These are phyloP conservation scores for Citeromyces nyonsensis DNA, from an alignment of 805 yeast species.

Conservation along the genomic window DNA sequence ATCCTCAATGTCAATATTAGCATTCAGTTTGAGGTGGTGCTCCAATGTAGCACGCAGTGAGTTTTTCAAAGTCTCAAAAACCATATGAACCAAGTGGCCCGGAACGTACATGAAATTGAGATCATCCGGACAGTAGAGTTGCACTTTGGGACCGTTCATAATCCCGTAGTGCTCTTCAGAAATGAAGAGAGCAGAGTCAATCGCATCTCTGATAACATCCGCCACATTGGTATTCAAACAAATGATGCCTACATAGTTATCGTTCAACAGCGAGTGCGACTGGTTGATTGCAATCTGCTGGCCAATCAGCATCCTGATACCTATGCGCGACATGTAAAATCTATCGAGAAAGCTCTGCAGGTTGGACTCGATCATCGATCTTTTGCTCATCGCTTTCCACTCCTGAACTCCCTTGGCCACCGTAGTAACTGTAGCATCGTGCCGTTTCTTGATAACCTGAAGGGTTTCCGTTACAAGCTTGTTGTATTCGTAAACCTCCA, in stretches of 20 bases:
- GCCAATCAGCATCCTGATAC: conserved; percentile 89
- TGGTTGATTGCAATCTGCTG: conserved; percentile 77
- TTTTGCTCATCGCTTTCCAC: conserved; percentile 50
- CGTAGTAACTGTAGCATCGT: conserved; percentile 87
- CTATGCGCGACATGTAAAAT: conserved; percentile 82
- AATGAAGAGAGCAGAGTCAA: conserved; percentile 79
- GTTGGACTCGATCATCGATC: conserved; percentile 41
- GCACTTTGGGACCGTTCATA: conserved; percentile 75
- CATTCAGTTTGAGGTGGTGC: conserved; percentile 44
- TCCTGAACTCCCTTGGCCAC: conserved; percentile 87
- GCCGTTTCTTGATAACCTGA: conserved; percentile 62
- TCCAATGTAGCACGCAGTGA: conserved; percentile 84
- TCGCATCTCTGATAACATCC: conserved; percentile 76
- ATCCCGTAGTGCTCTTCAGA: conserved; percentile 86
- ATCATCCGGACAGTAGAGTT: conserved; percentile 60
- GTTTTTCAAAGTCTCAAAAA: conserved; percentile 78
- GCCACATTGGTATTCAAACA: conserved; percentile 74
- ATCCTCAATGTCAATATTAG: conserved; percentile 35
- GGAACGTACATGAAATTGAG: conserved; percentile 84
- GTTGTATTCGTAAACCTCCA: conserved; percentile 61
- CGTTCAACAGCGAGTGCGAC: conserved; percentile 33
- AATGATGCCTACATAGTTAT: conserved; percentile 77
- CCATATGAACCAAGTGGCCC: conserved; percentile 83
- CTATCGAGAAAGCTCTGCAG: conserved; percentile 74
- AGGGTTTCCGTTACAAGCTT: conserved; percentile 49